These are phyloP conservation scores for Pistacia atlantica DNA, from an alignment of 345 rosid species.

Conservation along the genomic window DNA sequence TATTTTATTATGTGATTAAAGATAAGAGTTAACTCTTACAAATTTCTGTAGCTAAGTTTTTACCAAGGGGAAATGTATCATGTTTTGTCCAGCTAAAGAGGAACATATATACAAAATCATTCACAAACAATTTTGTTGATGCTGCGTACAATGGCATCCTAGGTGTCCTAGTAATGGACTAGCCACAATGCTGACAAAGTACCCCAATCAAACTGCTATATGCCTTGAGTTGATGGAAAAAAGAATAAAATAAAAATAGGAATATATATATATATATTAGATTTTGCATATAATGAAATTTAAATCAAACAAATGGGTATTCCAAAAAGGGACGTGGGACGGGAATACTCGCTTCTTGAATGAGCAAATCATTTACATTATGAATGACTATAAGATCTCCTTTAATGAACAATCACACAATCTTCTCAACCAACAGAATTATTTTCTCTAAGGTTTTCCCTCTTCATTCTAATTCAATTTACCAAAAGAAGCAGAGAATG, in stretches of 20 bases:
- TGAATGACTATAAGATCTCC: constrained; percentile 16
- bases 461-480: constrained; percentile 4
- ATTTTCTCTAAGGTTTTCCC: constrained; percentile 15
- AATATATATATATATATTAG: background rate
- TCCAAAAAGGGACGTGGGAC: constrained; percentile 1
- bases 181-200: background rate
- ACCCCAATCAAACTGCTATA: background rate
- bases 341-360: constrained; percentile 15
- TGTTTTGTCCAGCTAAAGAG: too few relatives aligned
- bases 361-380: constrained; percentile 25
- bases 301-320: constrained; percentile 19
- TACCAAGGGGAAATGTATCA: too few relatives aligned
- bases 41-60: too few relatives aligned
- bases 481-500: constrained; percentile 15
- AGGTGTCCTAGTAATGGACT: background rate
- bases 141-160: background rate
- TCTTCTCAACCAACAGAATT: constrained; percentile 8
- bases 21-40: too few relatives aligned
- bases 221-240: background rate
- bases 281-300: constrained; percentile 13
- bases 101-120: too few relatives aligned
- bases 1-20: too few relatives aligned
- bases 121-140: too few relatives aligned
- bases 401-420: background rate
- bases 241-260: background rate